Evolutionary conservation across 305 asterid genomes (phyloP), one percentile per base, ranked within the genome.

Genomic region (Solanum hybrid): DNA sequence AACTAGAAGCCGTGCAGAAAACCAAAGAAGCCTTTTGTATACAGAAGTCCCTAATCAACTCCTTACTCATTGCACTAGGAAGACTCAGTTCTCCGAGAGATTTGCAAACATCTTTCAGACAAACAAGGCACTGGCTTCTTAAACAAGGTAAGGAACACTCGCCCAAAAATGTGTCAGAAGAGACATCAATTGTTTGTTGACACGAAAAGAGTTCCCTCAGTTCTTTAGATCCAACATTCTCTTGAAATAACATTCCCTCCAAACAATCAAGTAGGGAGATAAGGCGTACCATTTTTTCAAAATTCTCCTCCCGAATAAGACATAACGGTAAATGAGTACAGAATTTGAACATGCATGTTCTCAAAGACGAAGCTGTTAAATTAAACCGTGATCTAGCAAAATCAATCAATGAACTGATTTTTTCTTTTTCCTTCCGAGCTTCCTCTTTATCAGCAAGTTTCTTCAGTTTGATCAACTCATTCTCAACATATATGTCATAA

Each of bases 1-100:
- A 89, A 14, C 96, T 91, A 38, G 96, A 93, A 76, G 93, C 92
- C 2, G 98, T 95, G 93, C 97, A 95, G 77, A 96, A 95, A 29
- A 95, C 86, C 82, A 95, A 82, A 10, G 94, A 90, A 72, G 97
- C 95, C 66, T 72, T 91, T 64, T 87, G 82, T 84, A 92, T 91
- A 91, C 96, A 94, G 73, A 94, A 95, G 10, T 92, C 93, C 38
- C 11, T 51, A 24, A 86, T 64, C 29, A 37, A 75, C 69, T 35
- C 32, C 88, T 14, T 84, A 56, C 56, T 89, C 78, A 42, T 86
- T n/a, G 13, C 56, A 36, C 35, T 29, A 37, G 94, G 96, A 79
- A 95, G 93, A 88, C 34, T n/a, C n/a, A 94, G 89, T 32, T 31
- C 27, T 29, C 37, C 78, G 1, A 95, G 90, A 35, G 93, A 90